These are phyloP conservation scores for Penicillium crustosum DNA, from an alignment of 2,329 filamentous ascomycete species.

Conservation along the genomic window DNA sequence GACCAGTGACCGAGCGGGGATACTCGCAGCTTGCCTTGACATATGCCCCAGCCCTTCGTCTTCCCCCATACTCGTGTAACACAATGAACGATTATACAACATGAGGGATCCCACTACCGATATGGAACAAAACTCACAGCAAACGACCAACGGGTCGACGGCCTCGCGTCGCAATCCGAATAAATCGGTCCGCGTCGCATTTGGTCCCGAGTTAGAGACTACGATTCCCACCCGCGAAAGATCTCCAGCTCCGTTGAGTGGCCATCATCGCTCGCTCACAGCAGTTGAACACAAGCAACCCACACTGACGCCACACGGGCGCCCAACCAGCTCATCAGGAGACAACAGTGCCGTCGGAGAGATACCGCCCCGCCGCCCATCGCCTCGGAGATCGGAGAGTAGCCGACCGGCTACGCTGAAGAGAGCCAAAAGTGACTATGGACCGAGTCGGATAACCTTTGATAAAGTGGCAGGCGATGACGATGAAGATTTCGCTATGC, in stretches of 20 bases:
- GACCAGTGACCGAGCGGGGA: neutral
- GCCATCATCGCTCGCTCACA: slow-evolving; percentile 39
- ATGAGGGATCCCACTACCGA: slow-evolving; percentile 40
- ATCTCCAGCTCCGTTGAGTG: slow-evolving; percentile 31
- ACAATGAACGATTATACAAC: slow-evolving; percentile 35
- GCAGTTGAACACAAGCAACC: slow-evolving; percentile 32
- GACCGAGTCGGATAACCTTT: slow-evolving; percentile 39
- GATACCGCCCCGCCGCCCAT: slow-evolving; percentile 26
- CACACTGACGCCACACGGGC: slow-evolving; percentile 20
- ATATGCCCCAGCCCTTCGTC: slow-evolving; percentile 12
- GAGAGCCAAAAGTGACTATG: slow-evolving; percentile 56
- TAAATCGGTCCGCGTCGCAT: slow-evolving; percentile 41
- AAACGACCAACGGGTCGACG: slow-evolving; percentile 30
- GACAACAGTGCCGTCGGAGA: slow-evolving; percentile 28
- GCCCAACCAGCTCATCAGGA: slow-evolving; percentile 37
- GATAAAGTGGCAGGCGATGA: slow-evolving; percentile 40
- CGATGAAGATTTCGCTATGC: slow-evolving; percentile 58
- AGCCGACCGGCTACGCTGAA: slow-evolving; percentile 43
- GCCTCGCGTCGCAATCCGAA: slow-evolving; percentile 34
- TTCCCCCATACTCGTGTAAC: slow-evolving; percentile 18
- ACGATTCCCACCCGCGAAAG: slow-evolving; percentile 38
- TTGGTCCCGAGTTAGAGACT: slow-evolving; percentile 41
- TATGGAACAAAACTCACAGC: slow-evolving; percentile 35
- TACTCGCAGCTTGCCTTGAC: neutral
- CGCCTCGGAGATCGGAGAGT: slow-evolving; percentile 33